A percentile compares a stretch with the other conserved stretches of the same genome.
These are phyloP conservation scores for Mortierella sp. DNA, from an alignment of 371 early-diverging fungal species.

Conservation along the genomic window DNA sequence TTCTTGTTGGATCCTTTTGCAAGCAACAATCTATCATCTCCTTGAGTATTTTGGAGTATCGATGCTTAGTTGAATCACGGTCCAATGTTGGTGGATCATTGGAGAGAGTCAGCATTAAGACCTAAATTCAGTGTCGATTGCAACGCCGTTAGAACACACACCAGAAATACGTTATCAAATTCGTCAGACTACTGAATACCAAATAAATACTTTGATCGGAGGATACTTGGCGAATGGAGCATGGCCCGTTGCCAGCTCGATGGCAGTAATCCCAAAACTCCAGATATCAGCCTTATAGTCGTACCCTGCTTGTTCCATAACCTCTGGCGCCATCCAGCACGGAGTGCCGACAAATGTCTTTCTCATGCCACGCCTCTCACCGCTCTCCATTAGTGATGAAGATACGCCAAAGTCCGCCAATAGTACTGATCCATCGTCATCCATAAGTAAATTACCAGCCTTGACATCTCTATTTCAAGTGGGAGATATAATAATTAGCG, in stretches of 20 bases:
- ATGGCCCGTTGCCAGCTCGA: constrained; percentile 92
- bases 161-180: not conserved
- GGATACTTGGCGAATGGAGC: constrained; percentile 95
- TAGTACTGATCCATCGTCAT: constrained; percentile 84
- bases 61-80: constrained; percentile 79
- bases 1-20: constrained; percentile 83
- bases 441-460: constrained; percentile 90
- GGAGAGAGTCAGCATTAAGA: constrained; percentile 90
- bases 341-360: constrained; percentile 95
- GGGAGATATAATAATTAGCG: no score
- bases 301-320: constrained; percentile 80
- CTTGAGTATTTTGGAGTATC: constrained; percentile 82
- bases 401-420: constrained; percentile 96
- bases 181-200: not conserved
- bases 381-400: constrained; percentile 82
- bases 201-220: constrained; percentile 79
- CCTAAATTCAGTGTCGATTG: constrained; percentile 59
- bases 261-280: constrained; percentile 93
- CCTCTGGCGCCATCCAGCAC: constrained; percentile 94
- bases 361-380: constrained; percentile 80
- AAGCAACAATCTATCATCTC: constrained; percentile 91
- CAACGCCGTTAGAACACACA: not conserved
- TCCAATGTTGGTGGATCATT: constrained; percentile 92
- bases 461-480: constrained; percentile 82
- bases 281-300: constrained; percentile 94